Base-by-base conservation (phyloP, 768 basidiomycete species). In the Infundibulicybe gibba region DNA sequence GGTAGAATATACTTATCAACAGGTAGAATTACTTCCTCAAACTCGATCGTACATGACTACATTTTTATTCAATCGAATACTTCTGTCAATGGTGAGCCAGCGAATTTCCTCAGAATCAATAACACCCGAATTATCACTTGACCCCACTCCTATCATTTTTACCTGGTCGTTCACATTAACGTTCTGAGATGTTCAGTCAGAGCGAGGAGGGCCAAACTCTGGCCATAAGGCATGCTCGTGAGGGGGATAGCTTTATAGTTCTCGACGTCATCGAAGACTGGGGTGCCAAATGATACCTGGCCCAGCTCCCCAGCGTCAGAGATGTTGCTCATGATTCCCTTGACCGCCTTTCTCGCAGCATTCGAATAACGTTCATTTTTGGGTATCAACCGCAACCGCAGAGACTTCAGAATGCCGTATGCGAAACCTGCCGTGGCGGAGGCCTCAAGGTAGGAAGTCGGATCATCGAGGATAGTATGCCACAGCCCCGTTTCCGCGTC, bases 191-290 rank as follows among this genome's bases (percentile, higher is more conserved):
- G 71, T 54, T 78, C 76, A 13, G 75, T 75, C 50, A 77, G 59
- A 13, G 76, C 76, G 31, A 75, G 57, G 48, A 77, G 60, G 15
- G 75, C 76, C 49, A 79, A 59, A 48, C 74, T 75, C 54, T 79
- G 77, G 12, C 79, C 77, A 53, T 79, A 80, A 11, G 77, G 77
- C 77, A 80, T 79, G 43, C 73, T 71, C 17, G 78, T 81, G 54
- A 77, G 62, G n/a, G 72, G 68, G 38, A 80, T 69, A 39, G 68
- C 62, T 54, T 71, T 74, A 58, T 78, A 80, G 45, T 66, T 71
- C 41, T 79, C 71, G 21, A 72, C 53, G 46, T 72, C 58, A 40
- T 68, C 58, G 41, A 79, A 78, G 34, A 80, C 76, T 3, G 72
- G 77, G 5, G 77, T 80, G 20, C 78, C 78, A 51, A 79, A 79